Percentiles rank a stretch among this genome's conserved stretches.
Evolutionary conservation across 257 asterid genomes (phyloP).

Genomic region (Solanum chiquidenum): DNA sequence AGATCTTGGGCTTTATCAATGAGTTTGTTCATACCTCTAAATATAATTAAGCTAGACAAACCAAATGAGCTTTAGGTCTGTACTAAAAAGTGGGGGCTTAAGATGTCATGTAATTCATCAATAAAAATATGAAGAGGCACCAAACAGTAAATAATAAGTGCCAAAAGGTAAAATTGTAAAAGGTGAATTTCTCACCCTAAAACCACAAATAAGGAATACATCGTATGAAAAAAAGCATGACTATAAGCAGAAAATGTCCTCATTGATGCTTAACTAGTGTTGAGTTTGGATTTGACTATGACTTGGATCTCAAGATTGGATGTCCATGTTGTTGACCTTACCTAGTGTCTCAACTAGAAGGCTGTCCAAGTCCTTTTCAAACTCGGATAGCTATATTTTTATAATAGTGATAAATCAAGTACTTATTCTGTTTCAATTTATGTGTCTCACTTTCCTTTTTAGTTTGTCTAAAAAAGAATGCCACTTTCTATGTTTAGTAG

Average conservation of each 20-base stretch:
- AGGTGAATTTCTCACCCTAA: neutral
- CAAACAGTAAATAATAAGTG: neutral
- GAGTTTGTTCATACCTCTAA: neutral
- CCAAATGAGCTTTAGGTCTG: neutral
- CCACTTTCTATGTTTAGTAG: neutral
- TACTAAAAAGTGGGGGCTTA: neutral
- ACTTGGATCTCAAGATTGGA: neutral
- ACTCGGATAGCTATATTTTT: neutral
- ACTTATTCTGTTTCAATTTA: neutral
- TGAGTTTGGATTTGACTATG: neutral
- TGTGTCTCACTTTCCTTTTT: neutral
- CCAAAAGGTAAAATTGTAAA: neutral
- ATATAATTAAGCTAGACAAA: neutral
- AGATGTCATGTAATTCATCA: neutral
- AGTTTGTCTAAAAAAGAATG: neutral
- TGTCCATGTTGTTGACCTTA: neutral
- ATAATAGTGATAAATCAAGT: neutral
- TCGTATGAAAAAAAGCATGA: neutral
- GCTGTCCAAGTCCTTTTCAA: neutral
- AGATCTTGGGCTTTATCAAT: neutral
- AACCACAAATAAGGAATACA: neutral
- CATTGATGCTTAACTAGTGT: neutral
- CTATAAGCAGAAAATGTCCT: neutral
- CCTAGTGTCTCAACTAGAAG: neutral
- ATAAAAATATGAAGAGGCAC: neutral